Base-by-base conservation (phyloP, 108 stramenopile genomes). In the Cyclotella choctawhatcheeana region DNA sequence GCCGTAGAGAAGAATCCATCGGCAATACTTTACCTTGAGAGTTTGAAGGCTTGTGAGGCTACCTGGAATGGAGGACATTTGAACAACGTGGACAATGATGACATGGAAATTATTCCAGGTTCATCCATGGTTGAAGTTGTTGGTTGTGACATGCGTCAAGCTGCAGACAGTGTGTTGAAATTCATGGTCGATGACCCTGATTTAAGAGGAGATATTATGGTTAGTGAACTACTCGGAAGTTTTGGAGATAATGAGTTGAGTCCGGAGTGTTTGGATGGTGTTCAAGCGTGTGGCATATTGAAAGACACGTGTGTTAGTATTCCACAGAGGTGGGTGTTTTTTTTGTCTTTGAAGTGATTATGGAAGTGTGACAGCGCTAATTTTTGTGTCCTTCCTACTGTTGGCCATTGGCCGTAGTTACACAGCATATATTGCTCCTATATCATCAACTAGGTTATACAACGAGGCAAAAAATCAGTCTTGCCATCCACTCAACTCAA, bases 231-330 rank as follows among this genome's bases (percentile, higher is more conserved):
- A 8, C 75, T 99, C 18, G 99, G 98, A 6, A 93, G 91, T 21
- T 99, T 97, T 84, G 99, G 98, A 2, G 97, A 98, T 83, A 99
- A 99, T 77, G 98, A 99, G 74, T 85, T 99, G 50, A 93, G 94
- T 26, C 99, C 99, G 4, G 99, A 99, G 74, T 99, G 99, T 82
- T 71, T 99, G 64, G 97, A 98, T 70, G 96, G 94, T 5, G 86
- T 97, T 0, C 89, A 98, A 55, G 62, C 51, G 47, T 83, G 84
- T 52, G 84, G 88, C 32, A 81, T 93, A 32, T 84, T 96, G 54
- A 95, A 91, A 56, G 81, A 80, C 0, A 64, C 74, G 13, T 77
- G 88, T 6, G 77, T 93, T 16, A 88, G 88, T 37, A 88, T 92
- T 69, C 91, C 93, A 0, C 88, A 83, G 56, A 79, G 84, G 73